These are phyloP conservation scores for Pseudocercospora eumusae DNA, from an alignment of 2,329 filamentous ascomycete species.

Conservation along the genomic window DNA sequence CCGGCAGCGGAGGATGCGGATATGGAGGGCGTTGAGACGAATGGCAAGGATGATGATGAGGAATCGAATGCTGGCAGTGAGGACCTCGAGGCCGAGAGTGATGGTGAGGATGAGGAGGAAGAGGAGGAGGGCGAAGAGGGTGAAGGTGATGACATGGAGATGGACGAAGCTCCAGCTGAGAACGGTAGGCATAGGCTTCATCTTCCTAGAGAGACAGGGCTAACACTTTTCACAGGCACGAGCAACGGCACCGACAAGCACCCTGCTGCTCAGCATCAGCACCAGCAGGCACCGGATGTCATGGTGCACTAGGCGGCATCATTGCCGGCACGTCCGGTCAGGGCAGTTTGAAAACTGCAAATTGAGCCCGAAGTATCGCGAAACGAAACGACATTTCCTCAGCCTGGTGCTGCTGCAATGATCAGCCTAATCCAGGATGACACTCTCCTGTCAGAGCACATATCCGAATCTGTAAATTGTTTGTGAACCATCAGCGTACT, in stretches of 20 bases:
- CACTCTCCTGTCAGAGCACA: not conserved
- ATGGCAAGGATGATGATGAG: slow-evolving; percentile 63
- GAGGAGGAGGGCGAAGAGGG: slow-evolving; percentile 46
- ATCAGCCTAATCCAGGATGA: not conserved
- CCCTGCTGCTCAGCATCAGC: slow-evolving; percentile 8
- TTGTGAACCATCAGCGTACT: not conserved
- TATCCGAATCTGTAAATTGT: not conserved
- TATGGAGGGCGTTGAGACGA: slow-evolving; percentile 68
- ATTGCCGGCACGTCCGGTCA: not conserved
- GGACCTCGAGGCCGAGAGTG: slow-evolving; percentile 49
- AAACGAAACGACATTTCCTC: not conserved
- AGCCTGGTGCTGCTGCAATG: not conserved
- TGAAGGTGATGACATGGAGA: slow-evolving; percentile 38
- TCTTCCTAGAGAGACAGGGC: not conserved
- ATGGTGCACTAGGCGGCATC: slow-evolving; percentile 24
- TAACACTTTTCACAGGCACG: not conserved
- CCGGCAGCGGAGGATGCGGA: slow-evolving; percentile 62
- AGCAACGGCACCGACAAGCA: slow-evolving; percentile 8
- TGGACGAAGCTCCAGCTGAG: slow-evolving; percentile 29
- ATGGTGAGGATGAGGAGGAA: slow-evolving; percentile 46
- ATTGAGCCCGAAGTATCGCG: not conserved
- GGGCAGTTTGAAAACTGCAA: not conserved
- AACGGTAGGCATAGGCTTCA: slow-evolving; percentile 15
- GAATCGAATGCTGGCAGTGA: slow-evolving; percentile 64
- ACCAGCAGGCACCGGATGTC: slow-evolving; percentile 20